These are phyloP conservation scores for Colletotrichum trifolii DNA, from an alignment of 2,329 filamentous ascomycete species.

Conservation along the genomic window DNA sequence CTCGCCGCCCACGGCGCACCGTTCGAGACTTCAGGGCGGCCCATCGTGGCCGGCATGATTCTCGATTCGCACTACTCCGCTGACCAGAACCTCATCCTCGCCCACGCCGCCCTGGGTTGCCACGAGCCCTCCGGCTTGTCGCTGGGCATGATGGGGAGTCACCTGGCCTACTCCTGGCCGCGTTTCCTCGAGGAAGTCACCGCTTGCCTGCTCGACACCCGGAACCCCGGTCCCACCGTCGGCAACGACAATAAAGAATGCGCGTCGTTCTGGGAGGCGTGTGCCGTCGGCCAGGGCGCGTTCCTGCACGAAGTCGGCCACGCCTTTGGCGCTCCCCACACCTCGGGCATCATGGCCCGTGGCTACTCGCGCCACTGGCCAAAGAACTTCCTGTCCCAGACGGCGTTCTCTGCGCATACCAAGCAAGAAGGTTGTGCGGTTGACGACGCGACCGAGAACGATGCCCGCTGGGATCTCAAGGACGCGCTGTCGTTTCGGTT, in stretches of 20 bases:
- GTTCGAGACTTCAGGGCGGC: conserved; percentile 53
- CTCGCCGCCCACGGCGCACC: conserved; percentile 59
- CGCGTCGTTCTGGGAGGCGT: conserved; percentile 56
- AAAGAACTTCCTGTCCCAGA: conserved; percentile 48
- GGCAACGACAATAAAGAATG: conserved; percentile 57
- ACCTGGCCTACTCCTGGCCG: conserved; percentile 77
- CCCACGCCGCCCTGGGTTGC: conserved; percentile 72
- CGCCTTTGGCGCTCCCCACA: conserved; percentile 76
- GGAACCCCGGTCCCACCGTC: conserved; percentile 49
- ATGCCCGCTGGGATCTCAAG: conserved; percentile 75
- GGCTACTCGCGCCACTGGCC: no score
- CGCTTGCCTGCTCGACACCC: conserved; percentile 56
- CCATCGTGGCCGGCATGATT: conserved; percentile 77
- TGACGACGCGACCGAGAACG: conserved; percentile 56
- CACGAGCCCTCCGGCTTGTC: conserved; percentile 66
- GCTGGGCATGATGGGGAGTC: conserved; percentile 78
- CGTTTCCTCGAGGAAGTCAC: conserved; percentile 74
- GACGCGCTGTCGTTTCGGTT: conserved; percentile 75
- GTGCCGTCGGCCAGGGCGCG: conserved; percentile 70
- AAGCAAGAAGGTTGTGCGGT: conserved; percentile 32
- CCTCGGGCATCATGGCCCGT: conserved; percentile 66
- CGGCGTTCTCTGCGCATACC: conserved; percentile 45
- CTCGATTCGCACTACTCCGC: conserved; percentile 77
- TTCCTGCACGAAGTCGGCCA: conserved; percentile 79
- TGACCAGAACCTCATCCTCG: conserved; percentile 67